Evolutionary conservation across 2,329 filamentous ascomycete genomes (phyloP).

Genomic region (Trematosphaeria pertusa): DNA sequence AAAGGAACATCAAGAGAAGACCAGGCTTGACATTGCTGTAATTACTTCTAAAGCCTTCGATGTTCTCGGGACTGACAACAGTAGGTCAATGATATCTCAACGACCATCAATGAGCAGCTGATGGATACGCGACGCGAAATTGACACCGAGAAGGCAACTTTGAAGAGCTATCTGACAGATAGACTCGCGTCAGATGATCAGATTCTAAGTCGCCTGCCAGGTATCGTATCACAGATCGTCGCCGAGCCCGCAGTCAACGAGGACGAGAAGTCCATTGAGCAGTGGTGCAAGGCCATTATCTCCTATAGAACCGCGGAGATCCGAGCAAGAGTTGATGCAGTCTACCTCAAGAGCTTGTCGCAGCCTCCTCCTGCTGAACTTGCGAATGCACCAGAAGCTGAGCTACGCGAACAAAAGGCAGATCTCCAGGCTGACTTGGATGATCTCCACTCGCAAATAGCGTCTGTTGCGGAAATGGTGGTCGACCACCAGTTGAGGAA

Average conservation of each 20-base stretch:
- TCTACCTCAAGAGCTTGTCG: conserved; percentile 58
- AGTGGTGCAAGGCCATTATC: conserved; percentile 59
- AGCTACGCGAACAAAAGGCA: conserved; percentile 59
- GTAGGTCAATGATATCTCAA: conserved; percentile 41
- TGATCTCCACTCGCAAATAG: conserved; percentile 72
- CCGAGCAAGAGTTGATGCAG: conserved; percentile 55
- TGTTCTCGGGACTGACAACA: conserved; percentile 4
- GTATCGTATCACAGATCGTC: conserved; percentile 68
- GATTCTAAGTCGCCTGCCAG: conserved; percentile 69
- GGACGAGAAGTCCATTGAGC: conserved; percentile 61
- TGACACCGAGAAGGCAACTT: conserved; percentile 52
- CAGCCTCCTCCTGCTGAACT: conserved; percentile 10
- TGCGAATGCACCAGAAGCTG: conserved; percentile 38
- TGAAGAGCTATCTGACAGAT: conserved; percentile 59
- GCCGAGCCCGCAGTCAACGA: conserved; percentile 55
- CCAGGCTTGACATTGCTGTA: conserved; percentile 50
- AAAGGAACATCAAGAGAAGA: conserved; percentile 49
- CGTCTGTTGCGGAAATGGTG: conserved; percentile 74
- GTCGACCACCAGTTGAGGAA: conserved; percentile 71
- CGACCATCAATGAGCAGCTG: conserved; percentile 42
- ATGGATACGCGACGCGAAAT: conserved; percentile 56
- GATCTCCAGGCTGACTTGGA: conserved; percentile 70
- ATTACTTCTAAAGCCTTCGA: neutral
- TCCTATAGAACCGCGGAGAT: conserved; percentile 51
- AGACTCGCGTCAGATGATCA: conserved; percentile 69